Conservation (phyloP, 1,284 basidiomycete genomes). For the Ustilago trichophora region DNA sequence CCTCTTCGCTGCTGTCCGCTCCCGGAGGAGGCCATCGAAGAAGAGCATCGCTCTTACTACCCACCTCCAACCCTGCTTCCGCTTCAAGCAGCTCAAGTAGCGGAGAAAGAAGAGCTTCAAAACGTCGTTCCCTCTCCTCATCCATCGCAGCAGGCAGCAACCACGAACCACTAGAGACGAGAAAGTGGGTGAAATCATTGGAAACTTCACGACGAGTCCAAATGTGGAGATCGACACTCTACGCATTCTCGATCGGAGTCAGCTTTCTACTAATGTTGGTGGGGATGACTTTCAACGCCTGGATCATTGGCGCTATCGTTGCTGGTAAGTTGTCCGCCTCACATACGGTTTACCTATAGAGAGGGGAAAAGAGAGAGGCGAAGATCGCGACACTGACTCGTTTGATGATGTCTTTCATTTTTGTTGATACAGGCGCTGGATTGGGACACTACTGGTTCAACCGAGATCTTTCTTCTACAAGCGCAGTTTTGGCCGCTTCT, state of each 20-base stretch:
- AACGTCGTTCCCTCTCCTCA: slow-evolving; percentile 4
- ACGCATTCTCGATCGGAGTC: slow-evolving; percentile 35
- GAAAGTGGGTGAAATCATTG: slow-evolving; percentile 8
- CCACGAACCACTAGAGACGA: too few relatives aligned
- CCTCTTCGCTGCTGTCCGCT: not conserved
- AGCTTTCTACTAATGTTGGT: slow-evolving; percentile 57
- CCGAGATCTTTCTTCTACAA: not conserved
- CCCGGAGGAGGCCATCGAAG: slow-evolving; percentile 20
- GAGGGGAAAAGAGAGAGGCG: not conserved
- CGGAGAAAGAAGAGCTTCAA: not conserved
- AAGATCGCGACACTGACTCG: not conserved
- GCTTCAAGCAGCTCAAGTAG: not conserved
- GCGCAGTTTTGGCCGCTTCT: not conserved
- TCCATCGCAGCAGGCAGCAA: too few relatives aligned
- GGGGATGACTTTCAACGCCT: slow-evolving; percentile 59
- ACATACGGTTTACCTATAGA: too few relatives aligned
- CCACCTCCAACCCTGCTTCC: slow-evolving; percentile 2
- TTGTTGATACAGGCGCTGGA: slow-evolving; percentile 17
- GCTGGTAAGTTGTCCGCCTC: slow-evolving; percentile 22
- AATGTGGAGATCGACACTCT: slow-evolving; percentile 21
- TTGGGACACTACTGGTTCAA: slow-evolving; percentile 45
- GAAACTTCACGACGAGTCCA: slow-evolving; percentile 11
- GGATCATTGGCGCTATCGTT: slow-evolving; percentile 47
- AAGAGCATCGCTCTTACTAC: slow-evolving; percentile 8
- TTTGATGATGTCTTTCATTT: not conserved